These are phyloP conservation scores for Kodamaea derodonti DNA, from an alignment of 1,139 yeast species.

Conservation along the genomic window DNA sequence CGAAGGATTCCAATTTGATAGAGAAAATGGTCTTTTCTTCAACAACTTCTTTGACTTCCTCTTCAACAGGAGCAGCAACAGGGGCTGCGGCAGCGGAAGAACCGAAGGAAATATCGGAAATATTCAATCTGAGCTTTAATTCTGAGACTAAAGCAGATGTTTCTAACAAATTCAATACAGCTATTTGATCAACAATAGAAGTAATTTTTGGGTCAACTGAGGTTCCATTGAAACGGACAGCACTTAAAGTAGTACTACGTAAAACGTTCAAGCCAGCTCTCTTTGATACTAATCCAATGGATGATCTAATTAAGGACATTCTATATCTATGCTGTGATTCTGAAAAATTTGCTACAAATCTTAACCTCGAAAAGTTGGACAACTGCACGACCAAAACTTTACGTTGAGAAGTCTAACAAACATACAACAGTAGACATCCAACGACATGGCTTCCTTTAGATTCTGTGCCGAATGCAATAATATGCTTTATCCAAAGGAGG, in stretches of 20 bases:
- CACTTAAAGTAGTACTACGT: slow-evolving; percentile 15
- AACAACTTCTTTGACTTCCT: slow-evolving; percentile 71
- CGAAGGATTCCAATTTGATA: slow-evolving; percentile 89
- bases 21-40: slow-evolving; percentile 94
- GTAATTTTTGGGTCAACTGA: slow-evolving; percentile 84
- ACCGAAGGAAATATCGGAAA: slow-evolving; percentile 90
- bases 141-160: slow-evolving; percentile 82
- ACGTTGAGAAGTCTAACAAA: not conserved
- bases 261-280: too few relatives aligned
- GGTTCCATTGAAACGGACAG: slow-evolving; percentile 50
- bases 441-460: slow-evolving; percentile 77
- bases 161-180: slow-evolving; percentile 84
- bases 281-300: slow-evolving; percentile 29
- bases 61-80: slow-evolving; percentile 70
- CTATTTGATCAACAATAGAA: slow-evolving; percentile 84
- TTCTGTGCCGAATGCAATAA: slow-evolving; percentile 95
- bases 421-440: not conserved
- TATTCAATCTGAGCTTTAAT: slow-evolving; percentile 81
- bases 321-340: not conserved
- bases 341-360: slow-evolving; percentile 2
- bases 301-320: slow-evolving; percentile 35
- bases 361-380: too few relatives aligned
- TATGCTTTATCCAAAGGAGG: slow-evolving; percentile 98
- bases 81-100: slow-evolving; percentile 63
- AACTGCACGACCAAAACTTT: too few relatives aligned